Base-by-base conservation (phyloP, 2,329 filamentous ascomycete genomes). In the Aspergillus sp. region DNA sequence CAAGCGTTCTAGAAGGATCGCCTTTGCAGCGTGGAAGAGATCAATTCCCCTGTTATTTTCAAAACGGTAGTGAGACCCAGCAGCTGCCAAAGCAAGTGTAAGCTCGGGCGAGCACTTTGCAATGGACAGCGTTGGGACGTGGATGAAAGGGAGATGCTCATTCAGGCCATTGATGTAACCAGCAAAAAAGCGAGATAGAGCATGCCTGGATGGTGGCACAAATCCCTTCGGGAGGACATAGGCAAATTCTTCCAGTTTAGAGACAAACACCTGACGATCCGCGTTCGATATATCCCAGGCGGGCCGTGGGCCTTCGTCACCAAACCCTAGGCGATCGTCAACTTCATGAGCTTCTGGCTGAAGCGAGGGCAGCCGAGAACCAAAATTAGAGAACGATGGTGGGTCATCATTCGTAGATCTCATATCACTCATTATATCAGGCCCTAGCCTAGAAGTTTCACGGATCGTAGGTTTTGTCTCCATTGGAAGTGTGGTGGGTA, bases 1-100 rank as follows among this genome's bases (percentile, higher is more conserved):
- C 40, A 84, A 79, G 17, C 82, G 78, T 62, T 83, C 77, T 1
- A 78, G 73, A 35, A 84, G 74, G 35, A 87, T 81, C 8, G 81
- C 76, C 63, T 82, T 83, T 11, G 82, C 81, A 12, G 82, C 81
- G 66, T 83, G 81, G 64, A 85, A 86, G 3, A 86, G 74, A 45
- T 84, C 79, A 39, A 85, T 82, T 0, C 81, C 82, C 50, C 80
- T 73, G 57, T 70, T 76, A 56, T 79, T 79, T 65, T 80, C 78
- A 60, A 80, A 80, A 39, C 78, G 71, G 60, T 80, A 80, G 62
- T 80, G 78, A 37, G 77, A 79, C 4, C 78, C 78, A 7, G 80
- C 77, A 15, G 82, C 81, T 33, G 81, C 80, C 57, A 83, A 73
- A 11, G 80, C 79, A 2, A 84, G 72, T 2, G 81, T 72, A 11